Base-by-base conservation (phyloP, 2,329 filamentous ascomycete genomes). In the Chrysoporthe cubensis region DNA sequence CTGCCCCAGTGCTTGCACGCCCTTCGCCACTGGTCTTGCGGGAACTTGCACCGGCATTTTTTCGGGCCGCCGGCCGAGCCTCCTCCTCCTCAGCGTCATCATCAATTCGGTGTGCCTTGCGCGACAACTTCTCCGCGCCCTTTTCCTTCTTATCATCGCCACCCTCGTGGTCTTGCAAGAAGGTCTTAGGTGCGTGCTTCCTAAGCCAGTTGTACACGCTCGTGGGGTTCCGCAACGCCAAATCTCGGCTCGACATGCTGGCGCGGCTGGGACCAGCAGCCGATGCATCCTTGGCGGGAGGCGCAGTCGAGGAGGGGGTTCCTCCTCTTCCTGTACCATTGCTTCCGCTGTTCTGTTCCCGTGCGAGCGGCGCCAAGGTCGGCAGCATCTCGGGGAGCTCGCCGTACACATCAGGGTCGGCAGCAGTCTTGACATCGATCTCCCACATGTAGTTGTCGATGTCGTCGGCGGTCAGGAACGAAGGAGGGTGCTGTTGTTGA, bases 201-300 rank as follows among this genome's bases (percentile, higher is more conserved):
- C 93, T 88, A 14, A 99, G 87, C 96, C 96, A 99, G 78, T 96
- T 97, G 81, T 97, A 96, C 3, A 97, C 94, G 68, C 92, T 96
- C 54, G 93, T 92, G 0, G 94, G 94, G 77, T 98, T 98, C 63
- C 87, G 87, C 34, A 93, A 79, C 40, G 85, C 83, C 62, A 85
- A 76, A 79, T 84, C 78, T 82, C 85, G 68, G 70, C 80, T 79
- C 21, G 68, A 64, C 48, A 66, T 65, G 54, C 66, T 61, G 26
- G 54, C 54, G 66, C 88, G 84, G 56, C 76, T 75, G 66, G 77
- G 77, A 72, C 74, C 79, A 73, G 79, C 80, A 74, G 79, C 76
- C 69, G 76, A 74, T 8, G 72, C 71, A 54, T 68, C 68, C 73
- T 83, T 82, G 54, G 83, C 77, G 57, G 74, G 82, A 2, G 65